phyloP scores from a whole-genome alignment of 768 basidiomycete species.

The Mrakia blollopis region DNA sequence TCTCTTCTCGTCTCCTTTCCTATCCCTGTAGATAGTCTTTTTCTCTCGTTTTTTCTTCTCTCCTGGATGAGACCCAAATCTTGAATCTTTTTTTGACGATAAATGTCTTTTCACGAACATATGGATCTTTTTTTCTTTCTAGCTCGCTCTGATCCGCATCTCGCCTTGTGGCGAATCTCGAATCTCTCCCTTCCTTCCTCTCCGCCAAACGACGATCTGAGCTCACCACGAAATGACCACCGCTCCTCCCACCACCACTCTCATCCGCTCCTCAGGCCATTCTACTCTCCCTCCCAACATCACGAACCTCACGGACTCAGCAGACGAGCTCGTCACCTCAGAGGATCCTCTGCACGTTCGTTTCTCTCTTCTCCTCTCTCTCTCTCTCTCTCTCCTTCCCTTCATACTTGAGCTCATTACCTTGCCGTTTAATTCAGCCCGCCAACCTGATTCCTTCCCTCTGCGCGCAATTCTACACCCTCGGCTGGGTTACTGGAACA shows the following conservation, averaged over 20 bases:
- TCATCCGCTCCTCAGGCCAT: neutral
- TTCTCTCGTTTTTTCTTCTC: too few relatives aligned
- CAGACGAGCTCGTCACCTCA: constrained; percentile 58
- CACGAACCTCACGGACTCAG: constrained; percentile 20
- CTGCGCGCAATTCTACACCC: constrained; percentile 72
- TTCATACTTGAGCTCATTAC: neutral
- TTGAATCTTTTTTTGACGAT: too few relatives aligned
- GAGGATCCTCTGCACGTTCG: constrained; percentile 56
- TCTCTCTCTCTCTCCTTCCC: neutral
- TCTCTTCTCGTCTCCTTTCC: too few relatives aligned
- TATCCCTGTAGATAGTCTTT: too few relatives aligned
- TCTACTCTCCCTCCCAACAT: neutral
- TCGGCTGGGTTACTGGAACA: constrained; percentile 87
- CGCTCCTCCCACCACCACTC: neutral
- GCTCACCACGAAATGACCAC: neutral
- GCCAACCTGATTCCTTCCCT: constrained; percentile 87
- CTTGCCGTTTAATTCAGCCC: constrained; percentile 46
- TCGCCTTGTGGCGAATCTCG: too few relatives aligned
- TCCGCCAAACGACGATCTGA: neutral
- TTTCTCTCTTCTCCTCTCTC: neutral
- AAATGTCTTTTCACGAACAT: too few relatives aligned
- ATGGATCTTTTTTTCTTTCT: too few relatives aligned
- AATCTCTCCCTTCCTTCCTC: neutral
- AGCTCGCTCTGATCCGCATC: too few relatives aligned
- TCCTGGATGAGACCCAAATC: too few relatives aligned